Evolutionary conservation across 2,329 filamentous ascomycete genomes (phyloP).

Genomic region (Pyrenochaeta sp.): DNA sequence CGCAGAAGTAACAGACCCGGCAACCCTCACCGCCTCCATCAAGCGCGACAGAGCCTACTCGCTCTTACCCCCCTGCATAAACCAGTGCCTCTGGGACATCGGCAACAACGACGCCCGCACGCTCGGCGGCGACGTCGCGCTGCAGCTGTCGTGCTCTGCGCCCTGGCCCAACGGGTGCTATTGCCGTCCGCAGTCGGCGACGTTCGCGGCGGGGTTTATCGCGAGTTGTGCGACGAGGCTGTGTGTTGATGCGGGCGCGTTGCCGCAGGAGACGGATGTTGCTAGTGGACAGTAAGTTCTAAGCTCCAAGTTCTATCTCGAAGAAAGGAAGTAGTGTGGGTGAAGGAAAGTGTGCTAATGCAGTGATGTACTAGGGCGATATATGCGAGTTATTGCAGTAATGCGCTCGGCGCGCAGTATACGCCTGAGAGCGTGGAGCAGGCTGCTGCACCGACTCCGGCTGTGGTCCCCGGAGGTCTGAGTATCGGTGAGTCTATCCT

Average conservation of each 20-base stretch:
- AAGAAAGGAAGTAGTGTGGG: too few species aligned
- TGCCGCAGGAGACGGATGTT: slow-evolving; percentile 11
- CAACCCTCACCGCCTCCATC: slow-evolving; percentile 14
- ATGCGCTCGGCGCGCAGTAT: slow-evolving; percentile 15
- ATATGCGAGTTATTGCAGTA: slow-evolving; percentile 20
- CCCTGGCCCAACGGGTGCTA: slow-evolving; percentile 20
- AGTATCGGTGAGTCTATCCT: neutral
- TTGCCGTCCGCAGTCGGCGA: slow-evolving; percentile 10
- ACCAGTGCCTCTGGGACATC: slow-evolving; percentile 23
- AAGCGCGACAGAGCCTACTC: slow-evolving; percentile 10
- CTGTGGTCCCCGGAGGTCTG: neutral
- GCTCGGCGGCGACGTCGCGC: slow-evolving; percentile 19
- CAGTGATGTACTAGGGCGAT: too few species aligned
- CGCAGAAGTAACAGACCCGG: slow-evolving; percentile 6
- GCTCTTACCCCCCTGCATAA: slow-evolving; percentile 17
- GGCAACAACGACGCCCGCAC: slow-evolving; percentile 12
- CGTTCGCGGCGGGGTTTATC: slow-evolving; percentile 11
- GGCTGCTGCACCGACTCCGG: neutral
- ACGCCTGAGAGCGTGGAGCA: slow-evolving; percentile 9
- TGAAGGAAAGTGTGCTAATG: neutral
- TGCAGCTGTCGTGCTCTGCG: slow-evolving; percentile 13
- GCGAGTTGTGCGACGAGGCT: slow-evolving; percentile 17
- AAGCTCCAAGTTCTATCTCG: too few species aligned
- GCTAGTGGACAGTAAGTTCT: slow-evolving; percentile 11
- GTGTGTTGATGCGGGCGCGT: slow-evolving; percentile 4